Evolutionary conservation across 2,329 filamentous ascomycete genomes (phyloP), one percentile per base, ranked within the genome.

Genomic region (Pseudogymnoascus sp.): DNA sequence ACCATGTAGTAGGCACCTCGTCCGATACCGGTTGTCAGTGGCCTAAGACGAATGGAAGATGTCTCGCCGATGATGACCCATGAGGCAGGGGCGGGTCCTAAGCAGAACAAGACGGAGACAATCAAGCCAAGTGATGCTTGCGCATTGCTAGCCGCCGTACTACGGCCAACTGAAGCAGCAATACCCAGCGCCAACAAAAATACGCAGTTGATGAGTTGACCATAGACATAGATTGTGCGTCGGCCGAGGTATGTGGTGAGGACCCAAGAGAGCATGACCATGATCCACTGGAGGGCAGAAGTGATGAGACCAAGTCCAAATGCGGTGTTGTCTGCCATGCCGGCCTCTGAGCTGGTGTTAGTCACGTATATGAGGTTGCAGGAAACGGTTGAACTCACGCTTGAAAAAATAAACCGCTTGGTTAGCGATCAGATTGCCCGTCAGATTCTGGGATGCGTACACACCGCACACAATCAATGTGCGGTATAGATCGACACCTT

Each of bases 51-150:
- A 62, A 88, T 81, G 60, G 86, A 76, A 0, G 86, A 87, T 1
- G 86, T 88, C 74, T 89, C 86, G 68, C 82, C 84, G 56, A 89
- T 88, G 67, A 88, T 85, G 75, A 84, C 82, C 81, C 82, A 89
- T 8, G 85, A 87, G 42, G 83, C 82, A 56, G 86, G 86, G 1
- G 84, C 86, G 25, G 84, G 84, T 67, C 83, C 84, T 14, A 86
- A 73, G 44, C 81, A 82, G 76, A 87, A 89, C 34, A 87, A 74
- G 63, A 89, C 82, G 28, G 86, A 88, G 70, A 89, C 78, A 68
- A 88, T 85, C 61, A 89, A 88, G 66, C 85, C 86, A 23, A 89
- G 76, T 10, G 81, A 83, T 7, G 86, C 86, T 72, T 86, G 83
- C 1, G 85, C 85, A 31, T 31, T 31, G 6, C 28, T 78, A 50